phyloP scores from a whole-genome alignment of 805 yeast species.

The Hanseniaspora valbyensis region DNA sequence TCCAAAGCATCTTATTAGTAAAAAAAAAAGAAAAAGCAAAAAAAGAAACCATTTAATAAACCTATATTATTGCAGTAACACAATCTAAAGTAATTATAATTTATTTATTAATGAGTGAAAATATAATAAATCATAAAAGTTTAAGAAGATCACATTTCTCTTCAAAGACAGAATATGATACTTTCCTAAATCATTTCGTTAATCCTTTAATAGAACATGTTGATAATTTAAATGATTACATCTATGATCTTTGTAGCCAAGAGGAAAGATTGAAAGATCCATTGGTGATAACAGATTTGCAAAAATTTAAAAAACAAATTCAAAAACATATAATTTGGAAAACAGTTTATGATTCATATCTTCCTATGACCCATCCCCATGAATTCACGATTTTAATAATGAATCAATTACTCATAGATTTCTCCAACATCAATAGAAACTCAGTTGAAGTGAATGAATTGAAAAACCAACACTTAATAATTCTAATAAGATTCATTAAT shows the following conservation, averaged over 20 bases:
- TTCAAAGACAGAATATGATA: background rate
- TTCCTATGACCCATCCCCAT: conserved; percentile 13
- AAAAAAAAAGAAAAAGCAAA: no score
- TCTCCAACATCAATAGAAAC: background rate
- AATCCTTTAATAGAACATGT: conserved; percentile 3
- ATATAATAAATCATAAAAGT: background rate
- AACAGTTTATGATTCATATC: conserved; percentile 5
- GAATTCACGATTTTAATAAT: conserved; percentile 6
- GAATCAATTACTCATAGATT: conserved; percentile 1
- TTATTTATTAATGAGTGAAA: background rate
- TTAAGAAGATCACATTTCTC: conserved; percentile 7
- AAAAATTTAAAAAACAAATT: conserved; percentile 8
- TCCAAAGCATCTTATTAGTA: no score
- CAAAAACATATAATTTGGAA: conserved; percentile 13
- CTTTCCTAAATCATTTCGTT: conserved; percentile 3
- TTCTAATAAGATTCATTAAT: conserved; percentile 75
- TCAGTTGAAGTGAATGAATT: background rate
- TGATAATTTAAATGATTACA: background rate
- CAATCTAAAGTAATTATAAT: no score
- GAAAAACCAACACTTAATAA: conserved; percentile 40
- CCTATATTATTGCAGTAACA: no score
- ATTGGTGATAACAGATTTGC: background rate
- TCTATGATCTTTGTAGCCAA: background rate
- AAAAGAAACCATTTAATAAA: no score
- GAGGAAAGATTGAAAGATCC: background rate